Percentiles rank a stretch among this genome's conserved stretches.
These are phyloP conservation scores for Cercophora scortea DNA, from an alignment of 495 filamentous ascomycete species.

Conservation along the genomic window DNA sequence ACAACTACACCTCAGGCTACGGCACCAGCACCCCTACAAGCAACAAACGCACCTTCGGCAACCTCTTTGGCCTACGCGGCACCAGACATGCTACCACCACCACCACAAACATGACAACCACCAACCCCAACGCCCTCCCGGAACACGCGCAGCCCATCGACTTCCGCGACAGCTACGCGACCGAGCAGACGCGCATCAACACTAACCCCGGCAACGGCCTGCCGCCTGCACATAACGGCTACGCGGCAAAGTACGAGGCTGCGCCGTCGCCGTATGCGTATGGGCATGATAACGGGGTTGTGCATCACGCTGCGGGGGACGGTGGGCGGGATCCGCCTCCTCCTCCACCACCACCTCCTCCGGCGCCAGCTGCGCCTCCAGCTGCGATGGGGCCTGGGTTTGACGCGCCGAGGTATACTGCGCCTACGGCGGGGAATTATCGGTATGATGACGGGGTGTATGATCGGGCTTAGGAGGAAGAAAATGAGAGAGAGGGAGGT, in stretches of 20 bases:
- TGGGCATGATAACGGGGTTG: neutral
- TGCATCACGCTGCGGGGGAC: neutral
- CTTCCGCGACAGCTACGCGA: slow-evolving; percentile 1
- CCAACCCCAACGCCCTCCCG: neutral
- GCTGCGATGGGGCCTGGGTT: no score
- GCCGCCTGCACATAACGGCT: neutral
- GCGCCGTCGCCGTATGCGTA: neutral
- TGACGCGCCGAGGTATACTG: no score
- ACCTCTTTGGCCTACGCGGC: no score
- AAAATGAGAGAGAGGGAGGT: neutral
- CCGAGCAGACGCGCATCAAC: neutral
- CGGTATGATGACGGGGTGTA: slow-evolving; percentile 19
- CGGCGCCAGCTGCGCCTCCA: neutral
- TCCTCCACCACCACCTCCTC: neutral
- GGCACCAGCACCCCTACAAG: slow-evolving; percentile 15
- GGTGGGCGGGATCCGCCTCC: neutral
- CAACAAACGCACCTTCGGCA: neutral
- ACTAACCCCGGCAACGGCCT: neutral
- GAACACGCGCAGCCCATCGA: neutral
- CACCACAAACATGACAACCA: neutral
- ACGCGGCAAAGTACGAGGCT: neutral
- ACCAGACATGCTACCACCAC: neutral
- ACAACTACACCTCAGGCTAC: slow-evolving; percentile 42
- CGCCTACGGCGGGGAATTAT: slow-evolving; percentile 8
- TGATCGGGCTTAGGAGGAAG: slow-evolving; percentile 1